A percentile compares a stretch with the other conserved stretches of the same genome.
Evolutionary conservation across 2,329 filamentous ascomycete species (phyloP).

Genomic region (Endoconidiophora polonica): DNA sequence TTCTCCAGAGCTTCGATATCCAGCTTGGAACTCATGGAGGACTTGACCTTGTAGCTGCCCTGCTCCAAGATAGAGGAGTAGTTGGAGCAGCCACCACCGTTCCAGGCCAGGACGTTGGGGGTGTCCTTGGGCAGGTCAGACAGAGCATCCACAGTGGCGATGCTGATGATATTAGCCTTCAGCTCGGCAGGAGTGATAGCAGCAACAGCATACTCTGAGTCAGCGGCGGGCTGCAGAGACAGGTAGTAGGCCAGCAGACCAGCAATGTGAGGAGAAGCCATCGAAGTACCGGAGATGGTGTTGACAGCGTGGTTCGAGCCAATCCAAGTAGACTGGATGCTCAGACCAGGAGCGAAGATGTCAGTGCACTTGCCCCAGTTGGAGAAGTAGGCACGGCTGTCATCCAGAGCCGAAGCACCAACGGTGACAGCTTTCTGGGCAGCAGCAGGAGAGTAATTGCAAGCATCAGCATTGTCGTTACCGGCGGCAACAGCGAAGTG

Average conservation of each 20-base stretch:
- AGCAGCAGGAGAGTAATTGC: slow-evolving; percentile 96
- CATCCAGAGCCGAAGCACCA: slow-evolving; percentile 80
- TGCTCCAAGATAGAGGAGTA: slow-evolving; percentile 65
- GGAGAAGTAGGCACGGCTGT: slow-evolving; percentile 99
- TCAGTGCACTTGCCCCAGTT: slow-evolving; percentile 99
- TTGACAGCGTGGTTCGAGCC: slow-evolving; percentile 91
- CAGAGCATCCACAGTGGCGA: slow-evolving; percentile 65
- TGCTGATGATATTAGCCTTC: slow-evolving; percentile 71
- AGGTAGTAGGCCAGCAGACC: slow-evolving; percentile 97
- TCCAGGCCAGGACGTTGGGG: slow-evolving; percentile 94
- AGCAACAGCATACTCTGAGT: slow-evolving; percentile 82
- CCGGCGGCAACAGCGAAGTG: slow-evolving; percentile 97
- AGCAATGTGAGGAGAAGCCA: slow-evolving; percentile 94
- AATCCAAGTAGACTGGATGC: slow-evolving; percentile 97
- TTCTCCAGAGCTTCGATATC: slow-evolving; percentile 44
- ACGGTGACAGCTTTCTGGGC: slow-evolving; percentile 87
- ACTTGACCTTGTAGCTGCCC: slow-evolving; percentile 50
- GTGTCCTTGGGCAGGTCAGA: slow-evolving; percentile 72
- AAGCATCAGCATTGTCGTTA: slow-evolving; percentile 97
- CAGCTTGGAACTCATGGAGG: slow-evolving; percentile 26
- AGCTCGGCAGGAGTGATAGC: slow-evolving; percentile 85
- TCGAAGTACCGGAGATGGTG: slow-evolving; percentile 98
- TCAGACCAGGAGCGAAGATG: slow-evolving; percentile 93
- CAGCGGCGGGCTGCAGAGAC: slow-evolving; percentile 76
- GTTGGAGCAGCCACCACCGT: slow-evolving; percentile 89